Conservation (phyloP, 2,329 filamentous ascomycete genomes). For the Fusarium brachygibbosum region DNA sequence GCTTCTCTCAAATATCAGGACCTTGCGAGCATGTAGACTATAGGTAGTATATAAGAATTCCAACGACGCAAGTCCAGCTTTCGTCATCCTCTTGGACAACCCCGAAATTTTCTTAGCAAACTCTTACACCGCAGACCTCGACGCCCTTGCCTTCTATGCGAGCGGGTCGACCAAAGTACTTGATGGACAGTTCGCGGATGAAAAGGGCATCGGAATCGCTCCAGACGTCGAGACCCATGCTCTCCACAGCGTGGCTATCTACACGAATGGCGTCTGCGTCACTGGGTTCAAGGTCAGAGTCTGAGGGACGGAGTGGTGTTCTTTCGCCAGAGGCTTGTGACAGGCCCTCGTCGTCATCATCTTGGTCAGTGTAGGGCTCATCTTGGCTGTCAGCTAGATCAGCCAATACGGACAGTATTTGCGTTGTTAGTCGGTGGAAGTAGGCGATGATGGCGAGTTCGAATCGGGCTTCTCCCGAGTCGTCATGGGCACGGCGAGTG, state of each 20-base stretch:
- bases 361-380: slow-evolving; percentile 55
- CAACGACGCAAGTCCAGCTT: slow-evolving; percentile 48
- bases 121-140: slow-evolving; percentile 79
- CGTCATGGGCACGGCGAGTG: slow-evolving; percentile 53
- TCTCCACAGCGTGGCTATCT: slow-evolving; percentile 73
- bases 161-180: slow-evolving; percentile 76
- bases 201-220: slow-evolving; percentile 78
- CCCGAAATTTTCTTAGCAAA: slow-evolving; percentile 64
- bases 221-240: slow-evolving; percentile 85
- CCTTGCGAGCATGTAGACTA: slow-evolving; percentile 30
- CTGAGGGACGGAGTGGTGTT: slow-evolving; percentile 44
- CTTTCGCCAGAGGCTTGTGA: slow-evolving; percentile 51
- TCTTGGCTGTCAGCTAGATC: slow-evolving; percentile 69
- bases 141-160: slow-evolving; percentile 77
- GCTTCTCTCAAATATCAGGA: slow-evolving; percentile 13
- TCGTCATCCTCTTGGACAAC: slow-evolving; percentile 32
- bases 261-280: slow-evolving; percentile 64
- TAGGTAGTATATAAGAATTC: slow-evolving; percentile 35
- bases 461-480: slow-evolving; percentile 61
- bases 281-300: slow-evolving; percentile 49
- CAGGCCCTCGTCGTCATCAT: slow-evolving; percentile 55
- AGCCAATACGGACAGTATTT: slow-evolving; percentile 72
- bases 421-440: slow-evolving; percentile 81
- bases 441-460: slow-evolving; percentile 84
- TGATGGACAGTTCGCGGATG: slow-evolving; percentile 69